Percentiles rank a stretch among this genome's conserved stretches.
phyloP scores from a whole-genome alignment of 2,329 filamentous ascomycete genomes.

The Neurospora sp. region DNA sequence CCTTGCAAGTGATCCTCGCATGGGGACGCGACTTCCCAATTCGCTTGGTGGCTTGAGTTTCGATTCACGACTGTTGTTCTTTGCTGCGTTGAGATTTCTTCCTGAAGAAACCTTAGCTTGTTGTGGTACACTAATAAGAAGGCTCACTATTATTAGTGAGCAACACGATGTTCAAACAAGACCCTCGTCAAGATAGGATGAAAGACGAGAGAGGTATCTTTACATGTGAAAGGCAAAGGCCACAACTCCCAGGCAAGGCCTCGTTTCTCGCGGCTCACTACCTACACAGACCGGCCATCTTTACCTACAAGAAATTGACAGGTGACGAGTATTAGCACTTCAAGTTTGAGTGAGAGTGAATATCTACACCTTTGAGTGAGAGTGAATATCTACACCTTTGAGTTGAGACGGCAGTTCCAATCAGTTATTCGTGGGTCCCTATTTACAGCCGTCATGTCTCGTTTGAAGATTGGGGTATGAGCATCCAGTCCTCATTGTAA shows the following conservation, averaged over 20 bases:
- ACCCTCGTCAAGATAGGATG: not conserved
- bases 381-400: not conserved
- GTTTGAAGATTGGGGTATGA: not conserved
- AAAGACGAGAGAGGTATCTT: not conserved
- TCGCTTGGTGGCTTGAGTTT: not conserved
- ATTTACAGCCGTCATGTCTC: not conserved
- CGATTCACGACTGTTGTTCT: not conserved
- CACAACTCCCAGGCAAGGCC: not conserved
- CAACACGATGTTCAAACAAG: not conserved
- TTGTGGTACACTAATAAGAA: not conserved
- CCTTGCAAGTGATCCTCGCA: not conserved
- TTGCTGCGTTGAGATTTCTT: not conserved
- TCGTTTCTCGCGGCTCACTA: not conserved
- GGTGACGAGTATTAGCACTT: not conserved
- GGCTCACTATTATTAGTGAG: not conserved
- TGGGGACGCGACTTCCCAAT: not conserved
- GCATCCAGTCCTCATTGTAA: not conserved
- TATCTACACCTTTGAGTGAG: not conserved
- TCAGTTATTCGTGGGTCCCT: not conserved
- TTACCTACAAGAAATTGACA: not conserved
- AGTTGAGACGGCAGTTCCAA: not conserved
- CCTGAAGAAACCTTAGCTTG: not conserved
- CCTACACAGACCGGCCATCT: not conserved
- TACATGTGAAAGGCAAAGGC: not conserved
- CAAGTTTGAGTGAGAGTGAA: not conserved